Conservation (phyloP, 2,329 filamentous ascomycete species). For the Fusarium globosum region DNA sequence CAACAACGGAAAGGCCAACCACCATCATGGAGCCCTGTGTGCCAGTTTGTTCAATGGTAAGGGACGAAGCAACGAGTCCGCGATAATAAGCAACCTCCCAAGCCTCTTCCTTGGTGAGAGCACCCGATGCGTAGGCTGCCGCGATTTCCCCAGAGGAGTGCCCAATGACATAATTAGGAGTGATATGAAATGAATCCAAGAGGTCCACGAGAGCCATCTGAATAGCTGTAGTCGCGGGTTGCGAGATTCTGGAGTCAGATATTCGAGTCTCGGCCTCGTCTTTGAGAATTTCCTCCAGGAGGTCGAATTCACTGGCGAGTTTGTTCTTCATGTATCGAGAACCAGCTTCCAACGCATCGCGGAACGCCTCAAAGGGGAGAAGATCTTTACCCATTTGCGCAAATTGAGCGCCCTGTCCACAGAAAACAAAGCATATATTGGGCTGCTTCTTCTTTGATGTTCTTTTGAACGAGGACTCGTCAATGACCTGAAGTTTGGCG, state of each 20-base stretch:
- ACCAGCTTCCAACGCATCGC: constrained; percentile 51
- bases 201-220: constrained; percentile 58
- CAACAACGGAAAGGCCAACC: constrained; percentile 48
- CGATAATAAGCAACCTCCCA: constrained; percentile 57
- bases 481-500: constrained; percentile 40
- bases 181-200: constrained; percentile 48
- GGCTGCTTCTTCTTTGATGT: constrained; percentile 43
- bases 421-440: constrained; percentile 56
- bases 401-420: constrained; percentile 58
- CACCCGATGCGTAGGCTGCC: constrained; percentile 55
- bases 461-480: constrained; percentile 37
- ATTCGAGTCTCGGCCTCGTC: constrained; percentile 43
- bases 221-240: constrained; percentile 56
- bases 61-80: constrained; percentile 49
- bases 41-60: constrained; percentile 43
- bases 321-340: constrained; percentile 45
- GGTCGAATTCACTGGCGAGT: constrained; percentile 49
- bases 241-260: constrained; percentile 51
- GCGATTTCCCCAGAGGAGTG: constrained; percentile 62
- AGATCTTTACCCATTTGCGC: constrained; percentile 56
- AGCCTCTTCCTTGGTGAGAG: constrained; percentile 51
- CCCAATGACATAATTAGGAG: constrained; percentile 52
- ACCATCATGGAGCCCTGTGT: constrained; percentile 57
- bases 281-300: constrained; percentile 52
- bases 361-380: constrained; percentile 56